Evolutionary conservation across 192 early-diverging fungal genomes (phyloP), one percentile per base, ranked within the genome.

Genomic region (Gryganskiella cystojenkinii): DNA sequence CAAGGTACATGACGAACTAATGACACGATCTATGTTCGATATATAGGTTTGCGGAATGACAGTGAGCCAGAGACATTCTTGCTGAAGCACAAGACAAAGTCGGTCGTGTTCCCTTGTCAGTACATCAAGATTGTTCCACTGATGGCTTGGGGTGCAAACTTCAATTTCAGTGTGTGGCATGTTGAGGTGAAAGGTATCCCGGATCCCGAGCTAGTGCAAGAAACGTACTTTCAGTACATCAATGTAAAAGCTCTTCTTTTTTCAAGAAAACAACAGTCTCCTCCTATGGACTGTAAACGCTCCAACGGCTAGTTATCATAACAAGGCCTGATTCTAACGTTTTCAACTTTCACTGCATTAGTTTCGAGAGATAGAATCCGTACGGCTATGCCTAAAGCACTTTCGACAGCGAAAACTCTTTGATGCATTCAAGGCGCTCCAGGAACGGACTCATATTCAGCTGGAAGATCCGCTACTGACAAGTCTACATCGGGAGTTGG

Each of bases 111-210:
- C 51, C 96, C 97, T 13, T 92, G 93, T 59, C 93, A 91, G 66
- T 98, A 93, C 64, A 91, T 99, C 65, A 96, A 95, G 87, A 96
- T 99, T 56, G 90, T 93, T 22, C 97, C 97, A 31, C 78, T 96
- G 44, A 81, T 93, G 61, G 93, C 97, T 1, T 94, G 93, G 86
- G 95, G 93, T 24, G 87, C 93, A 55, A 96, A 97, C 62, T 98
- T 97, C 80, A 96, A 95, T 82, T 98, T 96, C 81, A 93, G 90
- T 59, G 92, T 99, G 22, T 99, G 97, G 97, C 93, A 92, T 79
- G 86, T 98, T 9, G 95, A 97, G 83, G 70, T 98, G 14, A 87
- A 85, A 42, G 97, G 97, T 0, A 86, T 93, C 11, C 80, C 84
- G 35, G 87, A 96, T 43, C 71, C 82, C 25, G 85, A 85, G 30